A percentile compares a stretch with the other conserved stretches of the same genome.
phyloP scores from a whole-genome alignment of 139 green algal genomes.

The Yamagishiella unicocca region DNA sequence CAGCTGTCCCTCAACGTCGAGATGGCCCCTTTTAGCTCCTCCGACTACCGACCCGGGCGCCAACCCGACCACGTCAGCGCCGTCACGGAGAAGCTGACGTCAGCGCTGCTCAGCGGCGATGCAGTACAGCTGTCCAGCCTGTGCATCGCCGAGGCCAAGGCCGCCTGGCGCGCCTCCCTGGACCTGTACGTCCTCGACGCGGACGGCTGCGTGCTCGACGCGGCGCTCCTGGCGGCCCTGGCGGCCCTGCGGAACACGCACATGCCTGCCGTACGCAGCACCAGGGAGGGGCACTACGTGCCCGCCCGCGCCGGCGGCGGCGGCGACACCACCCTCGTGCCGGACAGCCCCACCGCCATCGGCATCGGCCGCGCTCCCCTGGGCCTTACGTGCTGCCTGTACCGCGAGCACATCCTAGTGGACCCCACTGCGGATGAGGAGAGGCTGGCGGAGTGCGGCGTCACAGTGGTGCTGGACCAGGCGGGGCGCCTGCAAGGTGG shows the following conservation, averaged over 20 bases:
- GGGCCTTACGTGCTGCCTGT: conserved; percentile 69
- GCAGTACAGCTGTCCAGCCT: conserved; percentile 54
- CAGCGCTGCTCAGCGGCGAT: conserved; percentile 40
- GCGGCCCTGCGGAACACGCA: conserved; percentile 67
- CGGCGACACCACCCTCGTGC: background rate
- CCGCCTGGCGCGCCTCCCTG: conserved; percentile 73
- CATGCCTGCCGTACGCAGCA: conserved; percentile 59
- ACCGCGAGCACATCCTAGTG: conserved; percentile 65
- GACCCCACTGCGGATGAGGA: conserved; percentile 84
- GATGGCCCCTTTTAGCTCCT: conserved; percentile 72
- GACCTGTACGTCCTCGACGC: conserved; percentile 84
- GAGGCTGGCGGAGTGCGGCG: conserved; percentile 54
- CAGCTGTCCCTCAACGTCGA: conserved; percentile 72
- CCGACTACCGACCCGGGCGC: conserved; percentile 56
- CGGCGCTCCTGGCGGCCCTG: conserved; percentile 73
- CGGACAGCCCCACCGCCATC: conserved; percentile 24
- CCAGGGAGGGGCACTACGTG: conserved; percentile 60
- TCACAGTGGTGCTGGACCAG: conserved; percentile 70
- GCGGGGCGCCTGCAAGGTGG: conserved; percentile 69
- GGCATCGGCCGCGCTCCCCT: conserved; percentile 37
- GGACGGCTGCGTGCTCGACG: conserved; percentile 79
- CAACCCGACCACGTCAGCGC: conserved; percentile 47
- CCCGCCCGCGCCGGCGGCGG: conserved; percentile 9
- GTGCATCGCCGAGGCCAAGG: conserved; percentile 72
- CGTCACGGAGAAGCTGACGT: conserved; percentile 63